Evolutionary conservation across 108 stramenopile genomes (phyloP).

Genomic region (Ochromonas danica): DNA sequence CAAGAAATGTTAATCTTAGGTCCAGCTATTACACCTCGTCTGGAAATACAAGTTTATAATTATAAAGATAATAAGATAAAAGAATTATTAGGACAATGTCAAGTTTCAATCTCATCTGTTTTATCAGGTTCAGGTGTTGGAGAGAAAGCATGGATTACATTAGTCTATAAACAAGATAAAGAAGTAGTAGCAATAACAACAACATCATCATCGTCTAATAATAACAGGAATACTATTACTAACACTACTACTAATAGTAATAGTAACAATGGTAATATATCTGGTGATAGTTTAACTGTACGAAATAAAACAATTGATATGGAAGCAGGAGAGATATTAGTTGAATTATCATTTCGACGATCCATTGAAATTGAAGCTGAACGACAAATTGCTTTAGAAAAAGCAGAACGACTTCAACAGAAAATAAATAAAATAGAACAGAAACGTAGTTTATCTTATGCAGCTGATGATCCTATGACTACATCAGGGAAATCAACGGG

Average conservation of each 20-base stretch:
- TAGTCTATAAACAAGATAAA: too few species aligned
- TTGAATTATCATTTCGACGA: background rate
- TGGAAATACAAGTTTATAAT: slow-evolving; percentile 10
- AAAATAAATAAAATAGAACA: too few species aligned
- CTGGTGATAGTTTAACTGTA: too few species aligned
- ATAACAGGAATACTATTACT: too few species aligned
- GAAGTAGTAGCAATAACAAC: too few species aligned
- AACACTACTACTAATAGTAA: too few species aligned
- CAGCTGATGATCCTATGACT: too few species aligned
- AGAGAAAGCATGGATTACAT: background rate
- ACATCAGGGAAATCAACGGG: too few species aligned
- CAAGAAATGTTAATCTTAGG: background rate
- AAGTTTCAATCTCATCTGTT: slow-evolving; percentile 28
- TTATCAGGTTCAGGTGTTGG: slow-evolving; percentile 22
- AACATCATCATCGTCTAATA: too few species aligned
- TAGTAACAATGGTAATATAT: too few species aligned
- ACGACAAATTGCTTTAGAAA: background rate
- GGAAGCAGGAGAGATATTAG: background rate
- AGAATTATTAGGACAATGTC: slow-evolving; percentile 4
- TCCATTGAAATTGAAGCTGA: background rate
- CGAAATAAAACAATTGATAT: background rate
- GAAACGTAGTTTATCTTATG: too few species aligned
- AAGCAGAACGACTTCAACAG: too few species aligned
- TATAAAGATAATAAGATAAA: background rate
- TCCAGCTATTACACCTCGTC: slow-evolving; percentile 13